Conservation (phyloP, 2,329 filamentous ascomycete species). For the Nemania diffusa region DNA sequence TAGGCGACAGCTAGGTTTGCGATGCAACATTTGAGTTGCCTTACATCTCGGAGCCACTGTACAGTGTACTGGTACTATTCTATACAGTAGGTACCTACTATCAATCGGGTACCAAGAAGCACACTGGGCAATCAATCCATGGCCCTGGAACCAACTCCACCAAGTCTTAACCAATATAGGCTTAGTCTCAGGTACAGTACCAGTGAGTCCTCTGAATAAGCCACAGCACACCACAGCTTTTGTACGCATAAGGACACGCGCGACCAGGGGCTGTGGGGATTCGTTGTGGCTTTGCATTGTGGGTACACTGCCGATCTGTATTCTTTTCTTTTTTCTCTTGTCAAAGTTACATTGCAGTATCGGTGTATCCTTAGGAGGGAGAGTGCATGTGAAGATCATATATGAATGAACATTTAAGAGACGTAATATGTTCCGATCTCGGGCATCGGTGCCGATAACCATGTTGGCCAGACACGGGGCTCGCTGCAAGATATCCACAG, state of each 20-base stretch:
- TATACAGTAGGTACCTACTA: too few relatives aligned
- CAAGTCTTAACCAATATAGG: slow-evolving; percentile 1
- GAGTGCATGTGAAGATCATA: slow-evolving; percentile 7
- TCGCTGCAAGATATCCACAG: slow-evolving; percentile 20
- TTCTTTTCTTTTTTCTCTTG: not conserved
- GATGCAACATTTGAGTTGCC: not conserved
- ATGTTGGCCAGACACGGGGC: slow-evolving; percentile 31
- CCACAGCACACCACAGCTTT: not conserved
- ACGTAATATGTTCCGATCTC: not conserved
- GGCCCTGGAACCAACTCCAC: not conserved
- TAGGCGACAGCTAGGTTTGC: not conserved
- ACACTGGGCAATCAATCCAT: not conserved
- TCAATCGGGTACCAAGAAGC: too few relatives aligned
- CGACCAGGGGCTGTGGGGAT: not conserved
- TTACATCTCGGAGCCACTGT: too few relatives aligned
- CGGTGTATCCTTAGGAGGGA: not conserved
- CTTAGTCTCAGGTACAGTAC: slow-evolving; percentile 15
- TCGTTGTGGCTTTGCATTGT: slow-evolving; percentile 13
- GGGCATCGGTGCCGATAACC: slow-evolving; percentile 14
- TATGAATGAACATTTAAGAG: not conserved
- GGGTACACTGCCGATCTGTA: slow-evolving; percentile 11
- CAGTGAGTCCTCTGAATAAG: not conserved
- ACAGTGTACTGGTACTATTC: too few relatives aligned
- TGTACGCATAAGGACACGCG: not conserved
- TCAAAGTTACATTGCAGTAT: not conserved